Conservation (phyloP, 129 eudicot species). For the Lonicera japonica region DNA sequence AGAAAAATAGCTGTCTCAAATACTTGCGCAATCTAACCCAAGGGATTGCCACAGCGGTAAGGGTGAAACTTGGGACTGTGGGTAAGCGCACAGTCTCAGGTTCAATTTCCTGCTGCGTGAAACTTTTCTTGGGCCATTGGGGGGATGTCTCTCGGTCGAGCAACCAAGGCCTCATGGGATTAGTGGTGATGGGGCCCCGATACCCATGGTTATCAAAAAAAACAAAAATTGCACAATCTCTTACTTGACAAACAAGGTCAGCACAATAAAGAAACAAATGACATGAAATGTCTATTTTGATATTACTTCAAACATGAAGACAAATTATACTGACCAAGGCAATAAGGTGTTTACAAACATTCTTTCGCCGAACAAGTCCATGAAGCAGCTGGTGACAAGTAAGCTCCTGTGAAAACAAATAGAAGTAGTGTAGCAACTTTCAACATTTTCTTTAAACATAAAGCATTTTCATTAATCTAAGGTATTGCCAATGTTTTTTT, state of each 20-base stretch:
- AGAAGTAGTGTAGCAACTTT: neutral
- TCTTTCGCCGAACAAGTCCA: slow-evolving; percentile 73
- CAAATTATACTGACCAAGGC: slow-evolving; percentile 55
- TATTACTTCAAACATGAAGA: neutral
- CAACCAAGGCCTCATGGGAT: too few species aligned
- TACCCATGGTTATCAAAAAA: too few species aligned
- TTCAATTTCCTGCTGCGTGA: too few species aligned
- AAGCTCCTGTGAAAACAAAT: slow-evolving; percentile 49
- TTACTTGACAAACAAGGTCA: neutral
- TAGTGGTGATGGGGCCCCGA: too few species aligned
- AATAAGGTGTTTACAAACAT: slow-evolving; percentile 65
- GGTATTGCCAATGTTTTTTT: too few species aligned
- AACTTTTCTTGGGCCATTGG: too few species aligned
- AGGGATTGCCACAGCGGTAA: too few species aligned
- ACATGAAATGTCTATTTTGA: neutral
- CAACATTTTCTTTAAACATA: slow-evolving; percentile 1
- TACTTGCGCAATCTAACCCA: neutral
- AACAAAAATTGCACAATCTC: neutral
- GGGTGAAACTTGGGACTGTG: too few species aligned
- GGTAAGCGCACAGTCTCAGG: too few species aligned
- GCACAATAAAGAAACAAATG: neutral
- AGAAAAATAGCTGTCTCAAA: neutral
- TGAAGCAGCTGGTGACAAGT: slow-evolving; percentile 88
- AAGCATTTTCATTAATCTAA: neutral
- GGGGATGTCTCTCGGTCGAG: too few species aligned